Percentiles rank a stretch among this genome's conserved stretches.
Evolutionary conservation across 106 monocot species (phyloP).

Genomic region (Cymbidium sinense): DNA sequence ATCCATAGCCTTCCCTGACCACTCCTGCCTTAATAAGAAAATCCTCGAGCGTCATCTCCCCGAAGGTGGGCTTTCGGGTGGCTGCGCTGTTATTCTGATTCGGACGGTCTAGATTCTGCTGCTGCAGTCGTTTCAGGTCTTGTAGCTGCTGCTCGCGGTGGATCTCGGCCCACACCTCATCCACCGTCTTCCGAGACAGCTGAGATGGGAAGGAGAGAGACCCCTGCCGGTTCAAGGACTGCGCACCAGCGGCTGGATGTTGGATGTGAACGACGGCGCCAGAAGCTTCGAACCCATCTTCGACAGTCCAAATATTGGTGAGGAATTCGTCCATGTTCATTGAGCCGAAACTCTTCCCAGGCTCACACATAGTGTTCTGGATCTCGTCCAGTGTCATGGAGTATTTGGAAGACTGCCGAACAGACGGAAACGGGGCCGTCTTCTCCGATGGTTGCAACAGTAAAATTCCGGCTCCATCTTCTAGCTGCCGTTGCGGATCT

Average conservation of each 20-base stretch:
- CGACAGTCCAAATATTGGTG: conserved; percentile 52
- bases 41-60: conserved; percentile 67
- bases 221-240: conserved; percentile 28
- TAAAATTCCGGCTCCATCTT: background rate
- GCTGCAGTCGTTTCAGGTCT: too few species aligned
- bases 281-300: conserved; percentile 19
- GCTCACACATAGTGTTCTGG: conserved; percentile 55
- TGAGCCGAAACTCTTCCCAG: conserved; percentile 48
- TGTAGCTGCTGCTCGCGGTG: too few species aligned
- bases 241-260: background rate
- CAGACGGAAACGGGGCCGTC: conserved; percentile 7
- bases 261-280: background rate
- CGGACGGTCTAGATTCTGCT: too few species aligned
- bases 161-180: conserved; percentile 56
- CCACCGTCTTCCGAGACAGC: conserved; percentile 45
- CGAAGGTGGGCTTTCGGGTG: conserved; percentile 28
- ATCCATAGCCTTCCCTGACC: conserved; percentile 26
- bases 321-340: conserved; percentile 77
- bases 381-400: conserved; percentile 50
- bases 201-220: conserved; percentile 36
- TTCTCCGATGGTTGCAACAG: background rate
- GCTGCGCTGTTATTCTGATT: background rate
- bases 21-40: conserved; percentile 56
- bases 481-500: background rate
- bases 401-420: conserved; percentile 36